These are phyloP conservation scores for Penicillium diatomitis DNA, from an alignment of 495 filamentous ascomycete genomes.

Conservation along the genomic window DNA sequence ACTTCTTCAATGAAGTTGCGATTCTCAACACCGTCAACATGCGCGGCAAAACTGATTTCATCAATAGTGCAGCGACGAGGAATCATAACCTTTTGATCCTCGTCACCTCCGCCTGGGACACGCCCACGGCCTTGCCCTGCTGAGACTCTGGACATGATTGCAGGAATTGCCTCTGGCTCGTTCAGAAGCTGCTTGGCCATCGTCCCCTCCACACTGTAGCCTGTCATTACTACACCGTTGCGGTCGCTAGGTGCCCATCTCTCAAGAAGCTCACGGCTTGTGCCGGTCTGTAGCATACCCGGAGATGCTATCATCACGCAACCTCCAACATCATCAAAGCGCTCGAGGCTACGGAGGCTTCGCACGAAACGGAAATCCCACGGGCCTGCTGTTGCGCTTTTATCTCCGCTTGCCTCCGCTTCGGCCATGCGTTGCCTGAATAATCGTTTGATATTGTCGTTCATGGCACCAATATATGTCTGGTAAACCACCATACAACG, in stretches of 20 bases:
- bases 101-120: conserved; percentile 36
- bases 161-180: conserved; percentile 86
- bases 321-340: conserved; percentile 90
- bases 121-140: conserved; percentile 47
- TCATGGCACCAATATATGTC: conserved; percentile 95
- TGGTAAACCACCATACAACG: conserved; percentile 99
- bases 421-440: conserved; percentile 82
- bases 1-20: conserved; percentile 92
- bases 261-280: conserved; percentile 84
- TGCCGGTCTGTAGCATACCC: conserved; percentile 95
- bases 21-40: conserved; percentile 95
- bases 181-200: conserved; percentile 94
- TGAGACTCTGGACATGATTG: conserved; percentile 70
- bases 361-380: conserved; percentile 95
- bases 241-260: conserved; percentile 90
- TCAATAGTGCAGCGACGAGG: conserved; percentile 84
- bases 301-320: conserved; percentile 97
- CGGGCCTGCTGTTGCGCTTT: conserved; percentile 66
- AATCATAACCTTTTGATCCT: conserved; percentile 80
- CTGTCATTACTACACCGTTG: conserved; percentile 95
- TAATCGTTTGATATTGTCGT: conserved; percentile 91
- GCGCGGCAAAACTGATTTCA: conserved; percentile 89
- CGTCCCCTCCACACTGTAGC: conserved; percentile 95
- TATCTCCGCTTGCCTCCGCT: conserved; percentile 65
- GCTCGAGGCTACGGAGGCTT: conserved; percentile 81